Conservation (phyloP, 2,329 filamentous ascomycete genomes). For the Neonectria magnoliae region DNA sequence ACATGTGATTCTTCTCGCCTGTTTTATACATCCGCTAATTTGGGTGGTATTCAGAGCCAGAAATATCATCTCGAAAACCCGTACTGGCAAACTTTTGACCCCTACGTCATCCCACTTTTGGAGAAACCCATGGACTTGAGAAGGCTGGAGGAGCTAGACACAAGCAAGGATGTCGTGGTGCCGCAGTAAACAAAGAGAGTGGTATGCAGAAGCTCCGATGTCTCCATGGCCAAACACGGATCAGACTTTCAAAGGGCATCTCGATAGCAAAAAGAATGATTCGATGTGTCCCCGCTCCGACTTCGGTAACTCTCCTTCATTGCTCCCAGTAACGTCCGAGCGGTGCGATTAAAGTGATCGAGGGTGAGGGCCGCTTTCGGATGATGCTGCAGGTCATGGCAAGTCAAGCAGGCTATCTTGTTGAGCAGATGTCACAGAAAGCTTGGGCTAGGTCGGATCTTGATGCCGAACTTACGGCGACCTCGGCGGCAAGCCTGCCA, state of each 20-base stretch:
- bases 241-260: neutral
- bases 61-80: constrained; percentile 74
- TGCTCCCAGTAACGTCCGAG: neutral
- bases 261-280: neutral
- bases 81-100: constrained; percentile 81
- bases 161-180: constrained; percentile 58
- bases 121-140: constrained; percentile 76
- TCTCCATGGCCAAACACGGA: neutral
- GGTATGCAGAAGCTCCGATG: neutral
- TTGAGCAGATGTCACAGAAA: neutral
- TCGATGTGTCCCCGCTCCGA: neutral
- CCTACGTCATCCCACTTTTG: constrained; percentile 75
- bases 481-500: neutral
- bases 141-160: constrained; percentile 73
- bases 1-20: neutral
- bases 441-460: neutral
- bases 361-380: neutral
- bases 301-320: neutral
- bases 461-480: neutral
- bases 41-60: constrained; percentile 55
- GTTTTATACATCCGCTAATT: constrained; percentile 1
- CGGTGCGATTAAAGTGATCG: neutral
- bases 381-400: neutral
- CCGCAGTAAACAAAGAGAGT: constrained; percentile 36
- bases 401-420: neutral